Evolutionary conservation across 371 early-diverging fungal genomes (phyloP).

Genomic region (Fennellomyces sp.): DNA sequence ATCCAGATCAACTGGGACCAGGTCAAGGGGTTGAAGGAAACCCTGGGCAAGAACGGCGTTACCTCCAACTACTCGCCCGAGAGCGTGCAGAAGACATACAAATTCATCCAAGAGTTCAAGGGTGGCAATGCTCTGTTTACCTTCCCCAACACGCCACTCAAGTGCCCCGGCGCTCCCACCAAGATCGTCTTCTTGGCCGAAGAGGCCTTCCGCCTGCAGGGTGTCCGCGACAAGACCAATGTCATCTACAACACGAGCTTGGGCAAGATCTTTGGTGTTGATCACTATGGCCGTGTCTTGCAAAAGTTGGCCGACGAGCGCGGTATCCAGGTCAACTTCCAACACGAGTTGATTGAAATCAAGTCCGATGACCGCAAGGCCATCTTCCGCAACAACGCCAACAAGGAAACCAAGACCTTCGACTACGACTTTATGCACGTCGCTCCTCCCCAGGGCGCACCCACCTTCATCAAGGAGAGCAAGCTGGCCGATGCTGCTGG

Average conservation of each 20-base stretch:
- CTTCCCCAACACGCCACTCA: constrained; percentile 87
- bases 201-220: constrained; percentile 74
- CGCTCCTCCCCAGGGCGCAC: constrained; percentile 84
- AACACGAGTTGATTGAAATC: constrained; percentile 75
- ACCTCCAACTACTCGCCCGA: constrained; percentile 81
- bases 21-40: constrained; percentile 75
- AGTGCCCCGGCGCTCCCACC: constrained; percentile 93
- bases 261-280: constrained; percentile 88
- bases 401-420: constrained; percentile 56
- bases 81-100: constrained; percentile 75
- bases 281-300: constrained; percentile 82
- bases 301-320: constrained; percentile 71
- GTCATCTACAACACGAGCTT: constrained; percentile 78
- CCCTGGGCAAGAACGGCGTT: constrained; percentile 83
- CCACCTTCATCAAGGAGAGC: constrained; percentile 76
- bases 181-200: constrained; percentile 92
- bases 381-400: constrained; percentile 67
- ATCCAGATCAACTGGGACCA: constrained; percentile 81
- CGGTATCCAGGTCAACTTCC: constrained; percentile 69
- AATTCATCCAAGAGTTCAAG: constrained; percentile 74
- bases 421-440: constrained; percentile 87
- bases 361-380: constrained; percentile 67
- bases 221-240: constrained; percentile 69
- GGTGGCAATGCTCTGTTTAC: constrained; percentile 90
- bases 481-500: constrained; percentile 78